Evolutionary conservation across 2,329 filamentous ascomycete genomes (phyloP), one percentile per base, ranked within the genome.

Genomic region (Raffaelea ambrosiae): DNA sequence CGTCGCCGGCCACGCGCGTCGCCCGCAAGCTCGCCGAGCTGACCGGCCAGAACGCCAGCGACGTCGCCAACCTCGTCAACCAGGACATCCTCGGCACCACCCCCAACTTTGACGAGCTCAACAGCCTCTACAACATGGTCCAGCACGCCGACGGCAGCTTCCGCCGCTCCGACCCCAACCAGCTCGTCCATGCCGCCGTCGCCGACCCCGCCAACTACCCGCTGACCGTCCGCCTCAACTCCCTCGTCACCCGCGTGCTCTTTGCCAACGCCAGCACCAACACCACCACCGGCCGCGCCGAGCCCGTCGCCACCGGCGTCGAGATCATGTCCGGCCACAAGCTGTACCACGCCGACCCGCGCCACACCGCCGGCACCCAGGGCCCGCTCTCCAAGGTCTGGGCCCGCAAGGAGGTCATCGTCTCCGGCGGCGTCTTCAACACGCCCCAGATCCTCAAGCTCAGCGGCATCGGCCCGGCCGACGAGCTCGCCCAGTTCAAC

Each of bases 1-100:
- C 23, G 9, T 16, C 41, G 4, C 46, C 49, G 18, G 46, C 46
- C n/a, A 44, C 43, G 10, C 42, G 19, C 29, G 73, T 76, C 56
- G 71, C 74, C 54, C 70, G 75, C 65, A 69, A 66, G 46, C 71
- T 76, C 66, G 71, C 72, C 50, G 68, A 71, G 47, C 64, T 76
- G 19, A 71, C 74, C 50, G 66, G 58, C 19, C 67, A 66, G 52
- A 59, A 66, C 36, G 61, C 63, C 35, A 48, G 48, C 40, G 43
- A 52, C 26, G 44, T 50, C 7, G 48, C 47, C 43, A 48, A 43
- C 38, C 48, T 52, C 20, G 26, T 50, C 40, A 39, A 47, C 48
- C 45, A 49, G 47, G 53, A 55, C 46, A 50, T 55, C 18, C 46
- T 54, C 19, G 52, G 44, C n/a, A 43, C 38, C 40, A 44, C 50